A percentile compares a stretch with the other conserved stretches of the same genome.
phyloP scores from a whole-genome alignment of 371 early-diverging fungal genomes.

The Mucor mucedo region DNA sequence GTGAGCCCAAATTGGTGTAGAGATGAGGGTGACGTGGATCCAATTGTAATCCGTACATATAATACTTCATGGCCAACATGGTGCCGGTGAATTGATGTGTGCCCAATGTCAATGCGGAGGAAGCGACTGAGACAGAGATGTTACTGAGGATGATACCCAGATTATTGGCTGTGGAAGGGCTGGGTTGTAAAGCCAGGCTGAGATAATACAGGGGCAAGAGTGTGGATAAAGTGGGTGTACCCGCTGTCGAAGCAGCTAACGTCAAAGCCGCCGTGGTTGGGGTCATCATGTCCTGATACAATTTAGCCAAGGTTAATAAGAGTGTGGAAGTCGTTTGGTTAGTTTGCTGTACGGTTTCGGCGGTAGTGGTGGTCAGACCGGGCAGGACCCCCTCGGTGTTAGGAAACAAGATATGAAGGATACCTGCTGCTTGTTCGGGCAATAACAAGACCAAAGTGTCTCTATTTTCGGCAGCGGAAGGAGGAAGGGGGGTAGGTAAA shows the following conservation, averaged over 20 bases:
- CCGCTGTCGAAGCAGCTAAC: constrained; percentile 46
- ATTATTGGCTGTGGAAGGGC: constrained; percentile 90
- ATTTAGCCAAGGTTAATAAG: constrained; percentile 83
- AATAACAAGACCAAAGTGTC: constrained; percentile 65
- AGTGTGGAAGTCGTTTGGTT: constrained; percentile 81
- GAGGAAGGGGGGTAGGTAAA: background rate
- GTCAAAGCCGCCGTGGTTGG: constrained; percentile 51
- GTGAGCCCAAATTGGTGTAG: constrained; percentile 88
- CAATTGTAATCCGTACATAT: constrained; percentile 83
- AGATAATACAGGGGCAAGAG: constrained; percentile 85
- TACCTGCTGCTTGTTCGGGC: constrained; percentile 70
- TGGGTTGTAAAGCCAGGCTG: constrained; percentile 78
- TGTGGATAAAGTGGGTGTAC: constrained; percentile 62
- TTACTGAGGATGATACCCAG: constrained; percentile 83
- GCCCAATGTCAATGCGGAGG: constrained; percentile 43
- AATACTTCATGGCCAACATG: constrained; percentile 80
- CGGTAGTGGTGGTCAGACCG: constrained; percentile 36
- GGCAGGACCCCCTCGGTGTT: constrained; percentile 70
- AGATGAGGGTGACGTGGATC: constrained; percentile 89
- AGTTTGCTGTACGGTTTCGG: constrained; percentile 56
- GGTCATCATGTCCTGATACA: constrained; percentile 79
- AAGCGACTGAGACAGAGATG: constrained; percentile 65
- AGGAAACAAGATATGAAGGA: constrained; percentile 64
- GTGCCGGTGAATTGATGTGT: constrained; percentile 53
- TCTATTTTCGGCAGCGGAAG: too few relatives aligned